Percentiles rank a stretch among this genome's conserved stretches.
Evolutionary conservation across 2,329 filamentous ascomycete species (phyloP).

Genomic region (Myriosclerotinia curreyana): DNA sequence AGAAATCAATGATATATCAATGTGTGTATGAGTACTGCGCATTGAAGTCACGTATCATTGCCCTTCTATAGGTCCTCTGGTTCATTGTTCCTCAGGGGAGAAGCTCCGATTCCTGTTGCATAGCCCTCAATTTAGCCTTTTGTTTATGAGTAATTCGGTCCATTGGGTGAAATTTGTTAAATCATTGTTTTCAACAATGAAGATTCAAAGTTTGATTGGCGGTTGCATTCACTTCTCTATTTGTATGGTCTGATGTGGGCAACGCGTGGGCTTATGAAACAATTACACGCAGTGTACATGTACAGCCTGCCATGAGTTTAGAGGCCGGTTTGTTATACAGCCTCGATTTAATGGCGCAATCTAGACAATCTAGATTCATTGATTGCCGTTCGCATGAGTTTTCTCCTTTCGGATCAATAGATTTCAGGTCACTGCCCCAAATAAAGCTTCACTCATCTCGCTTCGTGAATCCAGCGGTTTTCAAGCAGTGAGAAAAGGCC

Average conservation of each 20-base stretch:
- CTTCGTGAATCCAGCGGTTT: background rate
- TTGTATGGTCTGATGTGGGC: background rate
- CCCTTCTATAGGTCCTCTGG: background rate
- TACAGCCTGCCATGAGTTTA: background rate
- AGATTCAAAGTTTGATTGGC: conserved; percentile 5
- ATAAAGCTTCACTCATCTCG: conserved; percentile 2
- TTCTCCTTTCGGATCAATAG: background rate
- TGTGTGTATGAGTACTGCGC: background rate
- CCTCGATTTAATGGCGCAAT: background rate
- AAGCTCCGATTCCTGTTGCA: background rate
- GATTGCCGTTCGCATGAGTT: background rate
- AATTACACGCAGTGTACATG: background rate
- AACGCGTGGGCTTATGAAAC: background rate
- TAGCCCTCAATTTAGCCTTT: background rate
- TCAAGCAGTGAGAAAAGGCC: background rate
- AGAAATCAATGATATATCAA: background rate
- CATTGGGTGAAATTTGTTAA: background rate
- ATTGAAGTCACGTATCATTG: background rate
- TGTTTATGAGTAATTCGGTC: background rate
- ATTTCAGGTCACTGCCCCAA: background rate
- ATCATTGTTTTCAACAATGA: background rate
- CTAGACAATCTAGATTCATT: background rate
- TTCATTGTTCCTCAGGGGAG: background rate
- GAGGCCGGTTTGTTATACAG: background rate
- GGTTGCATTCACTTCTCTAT: background rate